Evolutionary conservation across 495 filamentous ascomycete species (phyloP), one percentile per base, ranked within the genome.

Genomic region (Opeltia flavorubescens): DNA sequence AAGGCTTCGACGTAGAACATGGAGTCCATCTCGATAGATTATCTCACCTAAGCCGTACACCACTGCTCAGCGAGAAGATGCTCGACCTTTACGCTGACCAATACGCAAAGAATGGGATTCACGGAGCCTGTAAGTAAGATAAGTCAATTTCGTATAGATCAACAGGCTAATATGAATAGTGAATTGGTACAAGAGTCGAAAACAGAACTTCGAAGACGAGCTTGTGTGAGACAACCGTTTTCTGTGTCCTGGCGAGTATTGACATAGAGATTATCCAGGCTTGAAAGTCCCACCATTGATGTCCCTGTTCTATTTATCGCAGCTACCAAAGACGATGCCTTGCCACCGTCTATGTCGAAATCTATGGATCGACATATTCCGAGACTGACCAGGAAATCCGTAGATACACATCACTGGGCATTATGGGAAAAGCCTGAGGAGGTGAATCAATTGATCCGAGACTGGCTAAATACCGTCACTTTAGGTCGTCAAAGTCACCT

Each of bases 171-270:
- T 2, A 20, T 25, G 1, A 3, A 27, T 38, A 80, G 77, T 78
- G 43, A 80, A 88, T 54, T 95, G 88, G 86, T 95, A 96, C 61
- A 73, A 82, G 13, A 83, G 76, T 2, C 60, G 68, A 1, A 57
- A 77, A 58, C 59, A 81, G 44, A 95, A 95, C 59, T 82, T 69
- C 57, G 68, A 84, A 8, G 85, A 94, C 43, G 89, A 95, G 53
- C 56, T 72, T 34, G 63, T 60, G 57, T 72, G 71, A 50, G 60
- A 64, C 4, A 53, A 46, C 24, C 24, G 30, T 30, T 11, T 30
- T 28, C 17, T 1, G n/a, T 9, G 12, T 20, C 15, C 5, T 21
- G 38, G 7, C 21, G 15, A 7, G 44, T 45, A 25, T 33, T 25
- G 13, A 11, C 36, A 9, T 25, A n/a, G 50, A 20, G 49, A 4